phyloP scores from a whole-genome alignment of 2,329 filamentous ascomycete genomes.

The Xylariaceae sp. region DNA sequence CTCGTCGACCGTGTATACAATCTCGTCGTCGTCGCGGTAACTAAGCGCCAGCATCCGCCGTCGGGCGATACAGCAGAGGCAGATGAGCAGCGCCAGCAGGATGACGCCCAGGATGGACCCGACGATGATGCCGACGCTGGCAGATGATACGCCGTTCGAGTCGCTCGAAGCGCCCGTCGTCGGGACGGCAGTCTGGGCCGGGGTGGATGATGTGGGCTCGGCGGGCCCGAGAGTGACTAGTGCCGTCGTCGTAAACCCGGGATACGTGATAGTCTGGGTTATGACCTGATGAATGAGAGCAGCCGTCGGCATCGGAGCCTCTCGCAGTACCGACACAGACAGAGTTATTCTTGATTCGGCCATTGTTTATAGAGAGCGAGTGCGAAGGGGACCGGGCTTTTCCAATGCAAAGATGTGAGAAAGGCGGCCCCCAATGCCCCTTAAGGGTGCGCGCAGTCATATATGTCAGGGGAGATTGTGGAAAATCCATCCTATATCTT shows the following conservation, averaged over 20 bases:
- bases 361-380: too few relatives aligned
- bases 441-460: too few relatives aligned
- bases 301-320: slow-evolving; percentile 2
- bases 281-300: slow-evolving; percentile 23
- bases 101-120: slow-evolving; percentile 23
- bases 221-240: slow-evolving; percentile 26
- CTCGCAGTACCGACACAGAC: too few relatives aligned
- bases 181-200: slow-evolving; percentile 1
- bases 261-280: slow-evolving; percentile 28
- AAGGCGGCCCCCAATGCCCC: too few relatives aligned
- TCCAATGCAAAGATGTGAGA: too few relatives aligned
- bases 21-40: slow-evolving; percentile 3
- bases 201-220: slow-evolving; percentile 12
- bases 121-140: slow-evolving; percentile 26
- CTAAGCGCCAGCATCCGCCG: slow-evolving; percentile 15
- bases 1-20: background rate
- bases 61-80: slow-evolving; percentile 18
- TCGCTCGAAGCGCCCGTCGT: slow-evolving; percentile 7
- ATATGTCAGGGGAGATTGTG: too few relatives aligned
- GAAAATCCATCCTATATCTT: too few relatives aligned
- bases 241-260: slow-evolving; percentile 24
- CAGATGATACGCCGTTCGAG: slow-evolving; percentile 17
- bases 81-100: slow-evolving; percentile 21
- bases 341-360: too few relatives aligned
- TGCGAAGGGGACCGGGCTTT: too few relatives aligned